Conservation (phyloP, 1,139 yeast species). For the Magnusiomyces sp. region DNA sequence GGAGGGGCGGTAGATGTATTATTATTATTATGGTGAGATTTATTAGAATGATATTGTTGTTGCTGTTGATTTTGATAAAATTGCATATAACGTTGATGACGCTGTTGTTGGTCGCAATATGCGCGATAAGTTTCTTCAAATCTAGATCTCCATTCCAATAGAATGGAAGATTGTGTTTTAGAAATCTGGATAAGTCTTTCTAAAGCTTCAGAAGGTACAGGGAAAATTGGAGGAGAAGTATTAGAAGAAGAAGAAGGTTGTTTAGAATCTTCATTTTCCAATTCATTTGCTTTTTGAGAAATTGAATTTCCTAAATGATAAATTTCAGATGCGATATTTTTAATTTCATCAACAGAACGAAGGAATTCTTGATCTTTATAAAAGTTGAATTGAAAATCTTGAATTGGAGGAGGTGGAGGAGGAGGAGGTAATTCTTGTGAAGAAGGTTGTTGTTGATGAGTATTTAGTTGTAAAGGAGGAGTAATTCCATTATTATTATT, state of each 20-base stretch:
- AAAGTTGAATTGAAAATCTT: background rate
- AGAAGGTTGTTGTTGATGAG: background rate
- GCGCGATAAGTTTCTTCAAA: slow-evolving; percentile 1
- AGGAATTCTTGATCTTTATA: background rate
- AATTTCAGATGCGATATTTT: background rate
- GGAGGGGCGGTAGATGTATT: background rate
- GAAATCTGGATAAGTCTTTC: slow-evolving; percentile 1
- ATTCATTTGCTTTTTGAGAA: background rate
- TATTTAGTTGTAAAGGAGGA: background rate
- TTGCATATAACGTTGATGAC: no score
- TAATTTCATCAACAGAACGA: background rate
- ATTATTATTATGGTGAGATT: background rate
- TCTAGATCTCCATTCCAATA: background rate
- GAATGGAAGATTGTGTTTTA: background rate
- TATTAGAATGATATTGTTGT: background rate
- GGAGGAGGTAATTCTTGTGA: background rate
- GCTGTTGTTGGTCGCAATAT: background rate
- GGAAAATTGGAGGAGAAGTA: background rate
- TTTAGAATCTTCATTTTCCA: background rate
- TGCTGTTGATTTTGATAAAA: background rate
- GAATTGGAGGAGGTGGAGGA: background rate
- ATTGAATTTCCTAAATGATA: background rate
- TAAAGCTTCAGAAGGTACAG: background rate
- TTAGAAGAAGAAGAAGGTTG: background rate
- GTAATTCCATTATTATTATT: background rate